These are phyloP conservation scores for Stropharia rugosoannulata DNA, from an alignment of 768 basidiomycete species.

Conservation along the genomic window DNA sequence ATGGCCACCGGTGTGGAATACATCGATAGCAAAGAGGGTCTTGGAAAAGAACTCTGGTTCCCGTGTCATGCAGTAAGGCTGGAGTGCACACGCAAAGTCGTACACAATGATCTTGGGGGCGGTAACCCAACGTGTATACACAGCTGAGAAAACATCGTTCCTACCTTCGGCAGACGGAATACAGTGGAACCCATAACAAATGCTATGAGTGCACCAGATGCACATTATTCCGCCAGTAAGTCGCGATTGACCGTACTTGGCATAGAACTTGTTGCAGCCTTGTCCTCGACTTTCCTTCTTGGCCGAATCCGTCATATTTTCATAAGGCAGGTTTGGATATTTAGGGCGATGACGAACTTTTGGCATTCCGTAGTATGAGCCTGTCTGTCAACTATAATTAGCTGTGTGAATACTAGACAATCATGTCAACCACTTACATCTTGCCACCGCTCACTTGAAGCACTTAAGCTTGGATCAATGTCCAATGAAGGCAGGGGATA, in stretches of 20 bases:
- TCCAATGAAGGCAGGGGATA: background rate
- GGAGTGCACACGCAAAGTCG: conserved; percentile 28
- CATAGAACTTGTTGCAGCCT: conserved; percentile 29
- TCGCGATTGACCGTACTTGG: too few species aligned
- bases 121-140: conserved; percentile 27
- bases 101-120: too few species aligned
- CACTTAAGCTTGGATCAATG: background rate
- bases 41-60: conserved; percentile 24
- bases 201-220: conserved; percentile 30
- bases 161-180: conserved; percentile 30
- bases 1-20: conserved; percentile 29
- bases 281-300: too few species aligned
- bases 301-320: too few species aligned
- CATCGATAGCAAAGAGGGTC: conserved; percentile 13
- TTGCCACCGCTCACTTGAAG: background rate
- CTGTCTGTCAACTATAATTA: conserved; percentile 18
- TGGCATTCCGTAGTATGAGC: conserved; percentile 28
- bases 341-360: too few species aligned
- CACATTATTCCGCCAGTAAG: conserved; percentile 29
- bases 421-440: conserved; percentile 5
- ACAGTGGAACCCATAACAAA: conserved; percentile 31
- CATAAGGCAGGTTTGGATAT: too few species aligned
- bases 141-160: conserved; percentile 37
- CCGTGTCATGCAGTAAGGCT: conserved; percentile 25
- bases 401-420: background rate